These are phyloP conservation scores for Aspergillus taichungensis DNA, from an alignment of 495 filamentous ascomycete genomes.

Conservation along the genomic window DNA sequence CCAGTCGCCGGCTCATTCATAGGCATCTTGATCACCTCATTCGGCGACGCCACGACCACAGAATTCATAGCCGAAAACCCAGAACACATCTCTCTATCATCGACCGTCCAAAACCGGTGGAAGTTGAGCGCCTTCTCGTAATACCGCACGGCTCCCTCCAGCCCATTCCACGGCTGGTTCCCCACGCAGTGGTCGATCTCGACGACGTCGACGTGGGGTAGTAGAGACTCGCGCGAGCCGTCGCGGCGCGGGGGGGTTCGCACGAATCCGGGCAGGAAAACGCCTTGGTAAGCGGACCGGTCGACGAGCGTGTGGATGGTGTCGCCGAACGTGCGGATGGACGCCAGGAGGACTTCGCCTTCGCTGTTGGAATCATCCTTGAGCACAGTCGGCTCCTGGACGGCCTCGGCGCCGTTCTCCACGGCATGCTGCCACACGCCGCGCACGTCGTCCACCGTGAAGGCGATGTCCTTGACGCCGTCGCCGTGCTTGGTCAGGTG, in stretches of 20 bases:
- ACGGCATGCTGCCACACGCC: slow-evolving; percentile 56
- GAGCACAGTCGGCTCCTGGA: slow-evolving; percentile 42
- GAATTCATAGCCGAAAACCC: slow-evolving; percentile 62
- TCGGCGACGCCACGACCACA: slow-evolving; percentile 61
- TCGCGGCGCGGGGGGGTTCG: slow-evolving; percentile 24
- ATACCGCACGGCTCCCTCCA: slow-evolving; percentile 60
- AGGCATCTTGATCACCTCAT: slow-evolving; percentile 68
- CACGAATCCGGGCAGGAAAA: slow-evolving; percentile 63
- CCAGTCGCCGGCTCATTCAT: slow-evolving; percentile 75
- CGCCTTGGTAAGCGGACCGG: slow-evolving; percentile 46
- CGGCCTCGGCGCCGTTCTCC: slow-evolving; percentile 45
- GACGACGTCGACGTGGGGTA: slow-evolving; percentile 46
- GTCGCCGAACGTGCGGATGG: slow-evolving; percentile 67
- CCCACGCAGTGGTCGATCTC: slow-evolving; percentile 76
- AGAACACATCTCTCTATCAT: slow-evolving; percentile 64
- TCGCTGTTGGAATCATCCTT: slow-evolving; percentile 35
- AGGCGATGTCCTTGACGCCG: slow-evolving; percentile 69
- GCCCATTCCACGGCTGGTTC: slow-evolving; percentile 67
- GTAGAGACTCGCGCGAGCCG: slow-evolving; percentile 18
- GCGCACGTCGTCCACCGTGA: slow-evolving; percentile 63
- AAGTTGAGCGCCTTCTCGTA: slow-evolving; percentile 67
- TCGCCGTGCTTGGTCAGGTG: slow-evolving; percentile 66
- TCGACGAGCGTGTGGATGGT: slow-evolving; percentile 70
- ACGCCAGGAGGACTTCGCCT: slow-evolving; percentile 49
- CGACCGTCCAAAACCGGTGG: slow-evolving; percentile 75